Conservation (phyloP, 495 filamentous ascomycete genomes). For the Cenococcum geophilum region DNA sequence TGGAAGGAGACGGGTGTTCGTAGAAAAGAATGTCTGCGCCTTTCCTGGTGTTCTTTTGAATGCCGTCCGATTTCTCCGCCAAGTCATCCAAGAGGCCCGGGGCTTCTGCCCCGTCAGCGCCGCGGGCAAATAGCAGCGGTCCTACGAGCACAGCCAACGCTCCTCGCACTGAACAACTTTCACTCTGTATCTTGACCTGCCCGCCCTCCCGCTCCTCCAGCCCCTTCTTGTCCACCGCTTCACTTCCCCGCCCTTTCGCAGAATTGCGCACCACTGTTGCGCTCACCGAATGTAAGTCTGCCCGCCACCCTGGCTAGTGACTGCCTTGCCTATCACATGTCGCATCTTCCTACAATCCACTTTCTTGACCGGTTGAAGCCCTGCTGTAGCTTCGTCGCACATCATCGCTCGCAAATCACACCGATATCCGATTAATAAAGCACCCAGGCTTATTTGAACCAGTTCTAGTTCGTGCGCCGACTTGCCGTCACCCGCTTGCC, state of each 20-base stretch:
- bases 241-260: neutral
- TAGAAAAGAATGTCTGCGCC: neutral
- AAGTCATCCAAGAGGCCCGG: neutral
- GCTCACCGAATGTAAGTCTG: neutral
- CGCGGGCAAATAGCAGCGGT: neutral
- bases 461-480: constrained; percentile 1
- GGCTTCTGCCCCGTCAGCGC: neutral
- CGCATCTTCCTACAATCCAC: neutral
- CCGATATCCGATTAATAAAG: neutral
- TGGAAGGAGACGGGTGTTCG: neutral
- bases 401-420: neutral
- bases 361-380: neutral
- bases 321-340: neutral
- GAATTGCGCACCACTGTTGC: neutral
- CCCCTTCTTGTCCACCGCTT: neutral
- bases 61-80: neutral
- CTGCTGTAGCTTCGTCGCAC: neutral
- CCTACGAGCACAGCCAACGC: neutral
- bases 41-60: neutral
- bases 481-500: constrained; percentile 4
- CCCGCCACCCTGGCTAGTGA: neutral
- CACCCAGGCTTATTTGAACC: neutral
- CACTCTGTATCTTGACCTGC: neutral
- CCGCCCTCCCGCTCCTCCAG: neutral
- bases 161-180: neutral